A percentile compares a stretch with the other conserved stretches of the same genome.
These are phyloP conservation scores for Larix sibirica DNA, from an alignment of 83 land plant genomes.

Conservation along the genomic window DNA sequence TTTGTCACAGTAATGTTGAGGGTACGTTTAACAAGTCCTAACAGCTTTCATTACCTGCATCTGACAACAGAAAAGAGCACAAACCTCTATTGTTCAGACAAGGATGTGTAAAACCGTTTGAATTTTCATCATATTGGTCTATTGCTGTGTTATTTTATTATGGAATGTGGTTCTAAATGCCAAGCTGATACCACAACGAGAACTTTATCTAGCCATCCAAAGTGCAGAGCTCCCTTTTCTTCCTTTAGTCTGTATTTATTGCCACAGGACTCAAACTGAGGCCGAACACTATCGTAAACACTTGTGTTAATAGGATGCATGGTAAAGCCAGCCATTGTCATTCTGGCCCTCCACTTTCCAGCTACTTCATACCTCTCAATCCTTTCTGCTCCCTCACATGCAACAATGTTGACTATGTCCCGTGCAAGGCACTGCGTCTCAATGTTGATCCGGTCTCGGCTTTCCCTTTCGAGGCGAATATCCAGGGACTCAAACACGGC, in stretches of 20 bases:
- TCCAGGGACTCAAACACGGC: slow-evolving; percentile 85
- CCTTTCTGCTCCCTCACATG: slow-evolving; percentile 60
- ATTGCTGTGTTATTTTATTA: background rate
- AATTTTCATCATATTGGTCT: background rate
- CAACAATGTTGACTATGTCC: slow-evolving; percentile 61
- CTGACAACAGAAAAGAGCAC: too few relatives aligned
- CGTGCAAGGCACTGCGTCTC: slow-evolving; percentile 54
- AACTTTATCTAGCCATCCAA: slow-evolving; percentile 56
- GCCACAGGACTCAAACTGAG: slow-evolving; percentile 28
- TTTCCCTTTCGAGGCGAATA: slow-evolving; percentile 43
- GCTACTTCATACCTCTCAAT: slow-evolving; percentile 70
- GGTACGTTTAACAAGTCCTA: too few relatives aligned
- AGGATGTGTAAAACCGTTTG: too few relatives aligned
- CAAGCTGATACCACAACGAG: slow-evolving; percentile 59
- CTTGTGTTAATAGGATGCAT: slow-evolving; percentile 31
- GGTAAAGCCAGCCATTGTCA: slow-evolving; percentile 69
- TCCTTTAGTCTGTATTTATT: slow-evolving; percentile 39
- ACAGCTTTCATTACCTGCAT: too few relatives aligned
- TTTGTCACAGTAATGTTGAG: too few relatives aligned
- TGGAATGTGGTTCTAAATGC: slow-evolving; percentile 29
- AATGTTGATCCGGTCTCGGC: slow-evolving; percentile 44
- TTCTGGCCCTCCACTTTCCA: slow-evolving; percentile 75
- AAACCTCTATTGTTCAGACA: too few relatives aligned
- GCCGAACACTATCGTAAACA: slow-evolving; percentile 45
- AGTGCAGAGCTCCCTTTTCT: slow-evolving; percentile 41